Base-by-base conservation (phyloP, 495 filamentous ascomycete genomes). In the Podospora appendiculata region DNA sequence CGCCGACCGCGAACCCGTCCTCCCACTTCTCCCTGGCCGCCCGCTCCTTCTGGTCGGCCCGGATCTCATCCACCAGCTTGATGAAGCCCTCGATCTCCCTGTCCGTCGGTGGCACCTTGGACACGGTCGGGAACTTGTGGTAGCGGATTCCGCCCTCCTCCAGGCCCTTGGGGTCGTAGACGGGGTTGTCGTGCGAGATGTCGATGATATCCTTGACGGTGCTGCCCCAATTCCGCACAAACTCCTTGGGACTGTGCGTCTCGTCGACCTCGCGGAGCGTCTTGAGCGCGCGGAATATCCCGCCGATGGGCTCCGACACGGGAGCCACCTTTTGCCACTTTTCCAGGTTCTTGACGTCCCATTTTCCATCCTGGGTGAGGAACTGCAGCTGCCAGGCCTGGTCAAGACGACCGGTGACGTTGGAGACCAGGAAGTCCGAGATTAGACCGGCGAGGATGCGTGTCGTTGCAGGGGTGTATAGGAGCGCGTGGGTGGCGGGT, bases 311-410 rank as follows among this genome's bases (percentile, higher is more conserved):
- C 18, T 78, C 75, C 1, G 89, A 93, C 17, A 95, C 87, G 2
- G 90, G 85, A 8, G 70, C 65, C 0, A 94, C 85, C 32, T 80
- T 79, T 57, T 86, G 76, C 92, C 92, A 97, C 59, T 96, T 96
- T 51, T 77, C 83, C 11, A 96, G 80, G 65, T 97, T 97, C 73
- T 97, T 96, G 52, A 97, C 88, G 63, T 96, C 91, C 92, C 92
- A 96, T 71, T 97, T 97, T 11, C 91, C 90, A 50, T 88, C 87
- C 3, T 84, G 87, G 38, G 84, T 86, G 19, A 97, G 79, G 63
- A 89, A 81, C 59, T 89, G 85, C 14, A 96, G 73, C 70, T 97
- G 92, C 92, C 92, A 97, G 13, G 85, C 88, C 6, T 90, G 79
- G 7, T 79, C 84, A 14, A 97, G 79, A 6, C 88, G 86, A 46